These are phyloP conservation scores for Trichoderma breve DNA, from an alignment of 2,329 filamentous ascomycete genomes.

Conservation along the genomic window DNA sequence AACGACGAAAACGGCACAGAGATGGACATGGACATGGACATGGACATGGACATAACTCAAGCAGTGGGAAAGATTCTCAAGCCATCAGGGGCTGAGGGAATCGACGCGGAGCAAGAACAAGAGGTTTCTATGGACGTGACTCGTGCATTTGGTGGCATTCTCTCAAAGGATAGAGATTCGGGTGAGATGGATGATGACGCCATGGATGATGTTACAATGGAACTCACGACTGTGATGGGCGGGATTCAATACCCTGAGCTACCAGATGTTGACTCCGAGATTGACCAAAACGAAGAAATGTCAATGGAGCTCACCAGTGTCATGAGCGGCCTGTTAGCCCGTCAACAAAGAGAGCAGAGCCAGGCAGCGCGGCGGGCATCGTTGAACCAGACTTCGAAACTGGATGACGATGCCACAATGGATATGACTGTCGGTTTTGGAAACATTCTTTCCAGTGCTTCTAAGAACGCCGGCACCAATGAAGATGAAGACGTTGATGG, in stretches of 20 bases:
- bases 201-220: slow-evolving; percentile 61
- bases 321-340: slow-evolving; percentile 53
- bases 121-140: slow-evolving; percentile 97
- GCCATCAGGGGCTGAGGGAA: slow-evolving; percentile 39
- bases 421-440: slow-evolving; percentile 61
- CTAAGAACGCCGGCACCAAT: not conserved
- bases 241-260: slow-evolving; percentile 52
- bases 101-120: slow-evolving; percentile 47
- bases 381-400: slow-evolving; percentile 33
- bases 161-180: slow-evolving; percentile 44
- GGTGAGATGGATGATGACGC: slow-evolving; percentile 35
- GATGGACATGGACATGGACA: slow-evolving; percentile 43
- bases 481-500: slow-evolving; percentile 23
- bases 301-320: slow-evolving; percentile 76
- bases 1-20: slow-evolving; percentile 31
- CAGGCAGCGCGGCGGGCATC: slow-evolving; percentile 27
- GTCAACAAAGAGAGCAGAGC: slow-evolving; percentile 30
- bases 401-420: slow-evolving; percentile 36
- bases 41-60: slow-evolving; percentile 57
- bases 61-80: slow-evolving; percentile 55
- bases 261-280: slow-evolving; percentile 37
- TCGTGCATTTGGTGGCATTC: slow-evolving; percentile 74
- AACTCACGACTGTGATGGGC: slow-evolving; percentile 76
- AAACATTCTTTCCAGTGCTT: slow-evolving; percentile 45
- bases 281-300: slow-evolving; percentile 63